A percentile compares a stretch with the other conserved stretches of the same genome.
These are phyloP conservation scores for Termitomyces sp. DNA, from an alignment of 768 basidiomycete genomes.

Conservation along the genomic window DNA sequence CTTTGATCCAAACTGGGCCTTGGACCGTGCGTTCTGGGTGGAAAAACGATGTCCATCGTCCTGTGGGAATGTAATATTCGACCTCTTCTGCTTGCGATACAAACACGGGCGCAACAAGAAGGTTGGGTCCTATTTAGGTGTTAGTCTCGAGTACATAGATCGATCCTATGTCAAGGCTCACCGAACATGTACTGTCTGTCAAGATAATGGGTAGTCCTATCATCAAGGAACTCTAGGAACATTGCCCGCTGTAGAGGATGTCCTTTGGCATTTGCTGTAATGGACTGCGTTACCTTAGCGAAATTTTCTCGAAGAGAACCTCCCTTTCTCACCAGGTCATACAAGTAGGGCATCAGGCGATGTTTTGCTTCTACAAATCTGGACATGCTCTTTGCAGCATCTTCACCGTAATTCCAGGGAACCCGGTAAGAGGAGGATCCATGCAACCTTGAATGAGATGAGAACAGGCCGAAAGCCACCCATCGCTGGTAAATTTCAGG, in stretches of 20 bases:
- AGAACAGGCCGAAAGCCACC: slow-evolving; percentile 74
- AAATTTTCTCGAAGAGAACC: neutral
- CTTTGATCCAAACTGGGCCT: slow-evolving; percentile 60
- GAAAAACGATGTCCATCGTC: slow-evolving; percentile 57
- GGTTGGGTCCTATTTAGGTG: slow-evolving; percentile 35
- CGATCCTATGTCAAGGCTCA: slow-evolving; percentile 5
- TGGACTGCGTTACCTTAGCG: slow-evolving; percentile 31
- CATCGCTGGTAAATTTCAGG: slow-evolving; percentile 70
- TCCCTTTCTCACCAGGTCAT: slow-evolving; percentile 36
- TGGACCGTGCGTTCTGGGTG: slow-evolving; percentile 44
- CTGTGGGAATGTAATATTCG: slow-evolving; percentile 57
- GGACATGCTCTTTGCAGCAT: slow-evolving; percentile 59
- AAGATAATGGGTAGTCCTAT: slow-evolving; percentile 53
- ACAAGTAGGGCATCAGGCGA: slow-evolving; percentile 71
- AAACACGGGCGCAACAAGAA: slow-evolving; percentile 61
- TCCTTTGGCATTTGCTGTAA: slow-evolving; percentile 43
- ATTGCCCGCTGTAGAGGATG: slow-evolving; percentile 58
- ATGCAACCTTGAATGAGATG: slow-evolving; percentile 69
- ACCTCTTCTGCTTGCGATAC: slow-evolving; percentile 46
- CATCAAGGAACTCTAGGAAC: slow-evolving; percentile 59
- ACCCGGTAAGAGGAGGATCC: slow-evolving; percentile 72
- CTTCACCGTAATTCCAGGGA: slow-evolving; percentile 72
- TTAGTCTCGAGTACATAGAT: neutral
- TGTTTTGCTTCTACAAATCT: slow-evolving; percentile 59
- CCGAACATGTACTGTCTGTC: slow-evolving; percentile 55